Evolutionary conservation across 2,329 filamentous ascomycete species (phyloP), one percentile per base, ranked within the genome.

Genomic region (Didymella pomorum): DNA sequence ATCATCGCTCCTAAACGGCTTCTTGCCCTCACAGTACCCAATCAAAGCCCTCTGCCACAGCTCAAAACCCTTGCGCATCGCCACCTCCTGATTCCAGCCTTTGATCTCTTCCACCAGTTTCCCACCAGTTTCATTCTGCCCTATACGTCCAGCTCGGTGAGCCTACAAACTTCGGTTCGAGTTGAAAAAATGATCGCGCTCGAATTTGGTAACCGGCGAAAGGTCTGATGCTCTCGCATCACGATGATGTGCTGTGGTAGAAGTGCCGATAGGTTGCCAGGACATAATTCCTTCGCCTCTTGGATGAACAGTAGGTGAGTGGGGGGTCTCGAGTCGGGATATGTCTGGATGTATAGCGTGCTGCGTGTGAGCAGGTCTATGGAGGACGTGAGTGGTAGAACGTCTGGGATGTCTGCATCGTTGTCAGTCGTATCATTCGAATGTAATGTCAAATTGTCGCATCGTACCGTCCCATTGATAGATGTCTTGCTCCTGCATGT

Each of bases 281-380:
- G 52, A 33, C 61, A 79, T 63, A 57, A 76, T 59, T 60, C 76
- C 61, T 65, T 79, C 63, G 76, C 76, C 2, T 76, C 76, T 6
- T 78, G 77, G 18, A 81, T 79, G 59, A 81, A 81, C 35, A 85
- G 77, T 12, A 79, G 77, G 3, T 81, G 71, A 1, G 76, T 68
- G 21, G 81, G 69, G 31, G 72, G 64, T 42, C 77, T 71, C 25
- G 71, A 63, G 26, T 76, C 66, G 2, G 72, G 70, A 21, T 75
- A 78, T 10, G 81, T 79, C 70, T 85, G 82, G 41, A 85, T 76
- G 62, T 84, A 85, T 55, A 81, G 79, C 58, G 81, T 80, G 33
- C 75, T 78, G 37, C 81, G 79, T 11, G 54, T 72, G 58, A 84
- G 84, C 59, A 82, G 79, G 56, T 80, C 81, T 59, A 80, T 79